Base-by-base conservation (phyloP, 257 asterid species). In the Capsicum baccatum region DNA sequence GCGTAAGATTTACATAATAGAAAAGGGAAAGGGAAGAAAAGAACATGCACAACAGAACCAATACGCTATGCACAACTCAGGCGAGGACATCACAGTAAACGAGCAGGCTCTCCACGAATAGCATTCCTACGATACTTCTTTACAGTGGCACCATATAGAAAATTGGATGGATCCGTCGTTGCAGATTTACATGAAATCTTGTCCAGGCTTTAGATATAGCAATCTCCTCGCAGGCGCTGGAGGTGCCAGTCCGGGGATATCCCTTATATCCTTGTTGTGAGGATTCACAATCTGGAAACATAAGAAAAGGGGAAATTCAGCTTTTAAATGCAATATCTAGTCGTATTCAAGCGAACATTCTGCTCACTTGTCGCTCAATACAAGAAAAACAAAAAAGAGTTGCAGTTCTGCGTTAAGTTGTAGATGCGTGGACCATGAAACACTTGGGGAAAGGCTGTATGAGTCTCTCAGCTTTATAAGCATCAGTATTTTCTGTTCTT, bases 221-320 rank as follows among this genome's bases (percentile, higher is more conserved):
- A 96, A 88, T 89, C 97, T 93, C 91, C 99, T 92, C n/a, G 96
- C 78, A 7, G 96, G 98, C 76, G 98, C 98, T 11, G 99, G 99
- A 64, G 99, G 99, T 37, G 98, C 99, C 83, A 96, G 86, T 84
- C 99, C 99, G 8, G 99, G 99, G 81, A 96, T 92, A 81, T 94
- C 98, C 86, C 98, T 87, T 86, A 94, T 92, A 89, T 87, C 88
- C 89, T 89, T 92, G 90, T 94, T 96, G 92, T 88, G 89, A 54
- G 99, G 99, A 88, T 96, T 87, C 90, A 94, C 99, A 57, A 95
- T 86, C 98, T 95, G 68, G 84, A 79, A 17, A 57, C 14, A 81
- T n/a, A 83, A 21, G 79, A 57, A 19, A 58, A 78, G 82, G 82
- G 8, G 33, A n/a, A 71, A 70, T 70, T 44, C 79, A 0, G 26